Conservation (phyloP, 2,329 filamentous ascomycete genomes). For the Periconia sp. region DNA sequence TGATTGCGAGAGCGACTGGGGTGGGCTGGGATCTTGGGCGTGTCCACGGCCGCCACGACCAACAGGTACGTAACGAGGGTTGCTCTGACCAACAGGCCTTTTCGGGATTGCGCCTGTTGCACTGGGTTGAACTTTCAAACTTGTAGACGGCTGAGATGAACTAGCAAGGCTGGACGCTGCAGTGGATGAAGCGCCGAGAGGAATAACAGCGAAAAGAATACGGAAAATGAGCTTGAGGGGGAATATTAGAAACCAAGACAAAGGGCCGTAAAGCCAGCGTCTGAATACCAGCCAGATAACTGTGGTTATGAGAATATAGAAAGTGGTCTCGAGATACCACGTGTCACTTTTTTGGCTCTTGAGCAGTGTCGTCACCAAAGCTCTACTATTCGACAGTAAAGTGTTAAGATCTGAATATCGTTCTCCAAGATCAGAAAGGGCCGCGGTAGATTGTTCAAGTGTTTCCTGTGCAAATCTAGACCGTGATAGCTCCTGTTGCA, state of each 20-base stretch:
- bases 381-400: slow-evolving; percentile 72
- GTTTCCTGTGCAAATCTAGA: slow-evolving; percentile 91
- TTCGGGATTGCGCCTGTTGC: slow-evolving; percentile 42
- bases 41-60: slow-evolving; percentile 54
- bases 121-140: slow-evolving; percentile 49
- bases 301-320: slow-evolving; percentile 78
- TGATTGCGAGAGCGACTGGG: slow-evolving; percentile 40
- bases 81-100: slow-evolving; percentile 26
- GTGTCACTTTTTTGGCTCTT: slow-evolving; percentile 93
- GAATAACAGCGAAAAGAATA: slow-evolving; percentile 58
- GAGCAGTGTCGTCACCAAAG: slow-evolving; percentile 76
- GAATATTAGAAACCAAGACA: slow-evolving; percentile 86
- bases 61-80: slow-evolving; percentile 45
- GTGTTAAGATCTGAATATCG: slow-evolving; percentile 79
- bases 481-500: slow-evolving; percentile 79
- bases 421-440: slow-evolving; percentile 77
- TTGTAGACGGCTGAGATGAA: slow-evolving; percentile 25
- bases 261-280: slow-evolving; percentile 80
- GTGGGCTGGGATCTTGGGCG: slow-evolving; percentile 43
- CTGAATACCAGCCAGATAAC: slow-evolving; percentile 85
- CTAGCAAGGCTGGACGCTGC: slow-evolving; percentile 17
- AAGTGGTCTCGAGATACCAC: slow-evolving; percentile 91
- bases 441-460: slow-evolving; percentile 78
- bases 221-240: slow-evolving; percentile 71
- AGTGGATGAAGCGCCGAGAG: slow-evolving; percentile 47